Evolutionary conservation across 2,329 filamentous ascomycete genomes (phyloP).

Genomic region (Mollisiaceae sp.): DNA sequence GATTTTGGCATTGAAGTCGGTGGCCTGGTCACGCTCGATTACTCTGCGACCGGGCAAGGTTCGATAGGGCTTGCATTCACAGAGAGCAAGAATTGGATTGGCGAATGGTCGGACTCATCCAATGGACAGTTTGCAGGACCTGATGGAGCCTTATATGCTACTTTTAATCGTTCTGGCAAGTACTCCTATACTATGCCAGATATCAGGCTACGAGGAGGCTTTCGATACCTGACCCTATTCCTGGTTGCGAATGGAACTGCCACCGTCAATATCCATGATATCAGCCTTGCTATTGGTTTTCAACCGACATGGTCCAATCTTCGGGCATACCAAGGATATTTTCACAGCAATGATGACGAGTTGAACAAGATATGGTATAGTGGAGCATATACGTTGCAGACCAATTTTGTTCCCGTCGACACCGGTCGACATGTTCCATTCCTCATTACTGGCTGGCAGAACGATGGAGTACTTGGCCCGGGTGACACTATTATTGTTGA

Average conservation of each 20-base stretch:
- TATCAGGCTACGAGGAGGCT: slow-evolving; percentile 54
- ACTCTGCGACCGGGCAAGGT: slow-evolving; percentile 45
- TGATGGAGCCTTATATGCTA: slow-evolving; percentile 55
- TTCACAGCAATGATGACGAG: slow-evolving; percentile 53
- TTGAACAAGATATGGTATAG: slow-evolving; percentile 60
- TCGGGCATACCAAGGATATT: slow-evolving; percentile 59
- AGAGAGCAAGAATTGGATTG: slow-evolving; percentile 54
- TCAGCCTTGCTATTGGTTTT: slow-evolving; percentile 46
- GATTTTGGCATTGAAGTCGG: slow-evolving; percentile 66
- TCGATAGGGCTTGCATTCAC: slow-evolving; percentile 53
- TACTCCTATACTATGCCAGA: slow-evolving; percentile 51
- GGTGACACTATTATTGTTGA: slow-evolving; percentile 47
- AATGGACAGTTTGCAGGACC: slow-evolving; percentile 52
- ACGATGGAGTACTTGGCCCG: slow-evolving; percentile 45
- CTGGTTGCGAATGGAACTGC: slow-evolving; percentile 43
- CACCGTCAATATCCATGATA: slow-evolving; percentile 39
- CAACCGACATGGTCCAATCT: slow-evolving; percentile 51
- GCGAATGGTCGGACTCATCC: slow-evolving; percentile 54
- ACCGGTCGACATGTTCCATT: slow-evolving; percentile 42
- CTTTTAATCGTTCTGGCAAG: slow-evolving; percentile 44
- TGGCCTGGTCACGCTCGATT: slow-evolving; percentile 51
- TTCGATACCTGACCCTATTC: slow-evolving; percentile 58
- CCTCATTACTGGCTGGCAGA: slow-evolving; percentile 44
- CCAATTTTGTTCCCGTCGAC: slow-evolving; percentile 40
- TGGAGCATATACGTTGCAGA: slow-evolving; percentile 52